Base-by-base conservation (phyloP, 345 rosid species). In the Corchorus capsularis region DNA sequence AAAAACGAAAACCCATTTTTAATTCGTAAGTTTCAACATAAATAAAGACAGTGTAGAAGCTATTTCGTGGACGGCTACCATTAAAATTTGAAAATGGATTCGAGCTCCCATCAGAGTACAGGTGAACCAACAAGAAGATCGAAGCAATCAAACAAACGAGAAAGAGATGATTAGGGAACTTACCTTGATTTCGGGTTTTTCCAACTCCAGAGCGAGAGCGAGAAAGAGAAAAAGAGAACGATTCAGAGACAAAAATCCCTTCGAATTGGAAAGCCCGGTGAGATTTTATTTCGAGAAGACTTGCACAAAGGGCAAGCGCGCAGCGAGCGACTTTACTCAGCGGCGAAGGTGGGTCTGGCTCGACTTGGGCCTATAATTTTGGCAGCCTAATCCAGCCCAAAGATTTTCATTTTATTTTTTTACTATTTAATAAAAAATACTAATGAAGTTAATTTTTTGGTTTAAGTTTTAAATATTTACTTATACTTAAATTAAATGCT, bases 291-390 rank as follows among this genome's bases (percentile, higher is more conserved):
- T n/a, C 8, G 69, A 2, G 20, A 15, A 47, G 34, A 20, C 56
- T 68, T 68, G 72, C 35, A 19, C 41, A 6, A 20, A 46, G 72
- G 72, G 72, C 56, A 68, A 68, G 27, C 0, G 27, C 27, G 27
- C 27, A 27, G 27, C 27, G 27, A 27, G 72, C 11, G 32, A 64
- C 27, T 64, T 41, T n/a, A 7, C 5, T 1, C 34, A 56, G 62
- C 13, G 4, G 15, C 11, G 20, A 34, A 4, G 14, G 14, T 27
- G 63, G 39, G 37, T 6, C 4, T 45, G 63, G 63, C 16, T 6
- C 37, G 0, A 59, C 63, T 27, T 19, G 27, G 22, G 14, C n/a
- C 57, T 39, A 17, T 27, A 9, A 9, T 10, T n/a, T 55, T 20
- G 11, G 12, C 22, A 4, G 9, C n/a, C 59, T 1, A n/a, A 19